Conservation (phyloP, 169 alveolate genomes). For the Plasmodium chabaudi region DNA sequence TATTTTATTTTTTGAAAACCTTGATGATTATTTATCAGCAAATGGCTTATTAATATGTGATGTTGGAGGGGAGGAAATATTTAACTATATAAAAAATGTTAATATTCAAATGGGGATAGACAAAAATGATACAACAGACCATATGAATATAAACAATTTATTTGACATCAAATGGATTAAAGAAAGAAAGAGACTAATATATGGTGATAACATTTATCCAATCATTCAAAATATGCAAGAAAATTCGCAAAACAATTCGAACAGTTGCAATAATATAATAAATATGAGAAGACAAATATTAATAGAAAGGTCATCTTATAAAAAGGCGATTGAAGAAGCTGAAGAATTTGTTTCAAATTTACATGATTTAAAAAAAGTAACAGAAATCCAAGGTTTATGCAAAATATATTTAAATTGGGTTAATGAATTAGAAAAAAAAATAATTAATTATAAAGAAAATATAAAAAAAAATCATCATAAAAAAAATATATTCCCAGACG, state of each 20-base stretch:
- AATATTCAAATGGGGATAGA: not conserved
- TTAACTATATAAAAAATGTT: slow-evolving; percentile 31
- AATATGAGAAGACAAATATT: slow-evolving; percentile 81
- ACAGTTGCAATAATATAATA: slow-evolving; percentile 2
- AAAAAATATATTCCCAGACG: slow-evolving; percentile 45
- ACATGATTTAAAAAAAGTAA: slow-evolving; percentile 57
- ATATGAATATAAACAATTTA: slow-evolving; percentile 50
- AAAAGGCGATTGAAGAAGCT: slow-evolving; percentile 76
- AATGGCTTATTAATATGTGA: slow-evolving; percentile 71
- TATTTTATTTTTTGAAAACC: slow-evolving; percentile 46
- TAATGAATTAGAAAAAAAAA: slow-evolving; percentile 51
- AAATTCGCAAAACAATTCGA: not conserved
- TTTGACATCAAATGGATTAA: slow-evolving; percentile 79
- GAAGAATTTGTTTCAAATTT: slow-evolving; percentile 71
- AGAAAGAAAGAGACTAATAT: slow-evolving; percentile 77
- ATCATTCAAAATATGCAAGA: slow-evolving; percentile 24
- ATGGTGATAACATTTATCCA: slow-evolving; percentile 82
- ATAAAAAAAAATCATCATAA: slow-evolving; percentile 76
- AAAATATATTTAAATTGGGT: slow-evolving; percentile 72
- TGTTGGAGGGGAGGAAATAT: slow-evolving; percentile 52
- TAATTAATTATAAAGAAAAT: slow-evolving; percentile 53
- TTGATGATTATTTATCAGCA: slow-evolving; percentile 46
- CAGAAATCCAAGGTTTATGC: slow-evolving; percentile 71
- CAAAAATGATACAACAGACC: not conserved
- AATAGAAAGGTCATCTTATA: slow-evolving; percentile 77